Evolutionary conservation across 352 stramenopile genomes (phyloP).

Genomic region (Globisporangium echinulatum): DNA sequence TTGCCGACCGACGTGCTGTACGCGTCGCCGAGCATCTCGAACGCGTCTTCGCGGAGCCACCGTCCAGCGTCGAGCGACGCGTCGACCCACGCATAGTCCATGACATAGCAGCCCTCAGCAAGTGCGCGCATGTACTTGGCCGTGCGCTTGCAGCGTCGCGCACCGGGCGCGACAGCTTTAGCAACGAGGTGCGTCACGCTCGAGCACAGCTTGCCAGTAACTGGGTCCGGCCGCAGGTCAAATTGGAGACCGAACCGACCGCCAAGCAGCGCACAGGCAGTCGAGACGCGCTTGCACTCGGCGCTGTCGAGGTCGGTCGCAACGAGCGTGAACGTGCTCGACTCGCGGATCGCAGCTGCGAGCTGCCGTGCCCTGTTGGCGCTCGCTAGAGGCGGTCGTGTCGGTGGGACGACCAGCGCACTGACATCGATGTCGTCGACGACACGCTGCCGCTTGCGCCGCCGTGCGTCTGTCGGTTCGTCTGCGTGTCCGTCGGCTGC

Average conservation of each 20-base stretch:
- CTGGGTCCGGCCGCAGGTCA: slow-evolving; percentile 45
- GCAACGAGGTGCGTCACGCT: slow-evolving; percentile 78
- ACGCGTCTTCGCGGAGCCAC: slow-evolving; percentile 67
- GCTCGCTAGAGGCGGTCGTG: neutral
- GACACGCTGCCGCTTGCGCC: no score
- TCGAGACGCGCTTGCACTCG: slow-evolving; percentile 44
- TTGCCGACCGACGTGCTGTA: slow-evolving; percentile 69
- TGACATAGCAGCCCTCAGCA: slow-evolving; percentile 61
- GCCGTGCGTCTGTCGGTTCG: slow-evolving; percentile 7
- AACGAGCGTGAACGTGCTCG: slow-evolving; percentile 40
- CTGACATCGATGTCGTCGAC: slow-evolving; percentile 20
- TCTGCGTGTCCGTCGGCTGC: slow-evolving; percentile 17
- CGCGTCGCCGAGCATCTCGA: slow-evolving; percentile 76
- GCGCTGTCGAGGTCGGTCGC: slow-evolving; percentile 50
- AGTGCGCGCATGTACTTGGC: slow-evolving; percentile 85
- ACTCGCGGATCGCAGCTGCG: slow-evolving; percentile 4
- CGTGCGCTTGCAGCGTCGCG: slow-evolving; percentile 67
- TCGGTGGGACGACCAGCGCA: neutral
- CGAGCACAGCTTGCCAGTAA: slow-evolving; percentile 30
- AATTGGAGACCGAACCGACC: slow-evolving; percentile 73
- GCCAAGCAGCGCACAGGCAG: slow-evolving; percentile 53
- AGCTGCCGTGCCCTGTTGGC: slow-evolving; percentile 6
- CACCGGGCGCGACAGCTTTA: slow-evolving; percentile 30
- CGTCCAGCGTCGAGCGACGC: slow-evolving; percentile 47
- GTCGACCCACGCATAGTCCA: slow-evolving; percentile 75